Conservation (phyloP, 192 early-diverging fungal species). For the Podila horticola region DNA sequence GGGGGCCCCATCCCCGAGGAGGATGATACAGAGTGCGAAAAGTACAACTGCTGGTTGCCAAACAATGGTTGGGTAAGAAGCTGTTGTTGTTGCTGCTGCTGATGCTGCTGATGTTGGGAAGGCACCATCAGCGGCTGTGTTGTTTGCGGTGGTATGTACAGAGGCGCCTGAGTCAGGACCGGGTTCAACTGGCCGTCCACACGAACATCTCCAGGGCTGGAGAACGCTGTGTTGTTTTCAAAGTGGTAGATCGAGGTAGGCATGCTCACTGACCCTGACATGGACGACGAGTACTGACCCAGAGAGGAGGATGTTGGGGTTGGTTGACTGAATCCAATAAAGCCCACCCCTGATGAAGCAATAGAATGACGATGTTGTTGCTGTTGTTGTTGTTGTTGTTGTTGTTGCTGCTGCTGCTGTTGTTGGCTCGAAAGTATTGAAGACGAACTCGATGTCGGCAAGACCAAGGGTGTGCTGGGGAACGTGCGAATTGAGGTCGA, state of each 20-base stretch:
- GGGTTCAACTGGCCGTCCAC: not conserved
- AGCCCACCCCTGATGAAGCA: not conserved
- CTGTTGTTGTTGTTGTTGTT: no score
- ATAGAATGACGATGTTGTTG: not conserved
- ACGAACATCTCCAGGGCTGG: not conserved
- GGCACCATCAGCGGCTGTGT: not conserved
- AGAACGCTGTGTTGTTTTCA: no score
- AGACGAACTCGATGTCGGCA: not conserved
- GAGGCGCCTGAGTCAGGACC: not conserved
- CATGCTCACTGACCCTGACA: no score
- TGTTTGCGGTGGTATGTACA: not conserved
- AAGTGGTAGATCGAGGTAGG: no score
- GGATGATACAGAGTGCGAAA: not conserved
- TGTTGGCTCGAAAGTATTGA: not conserved
- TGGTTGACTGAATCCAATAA: not conserved
- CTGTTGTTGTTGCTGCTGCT: not conserved
- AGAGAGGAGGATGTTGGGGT: no score
- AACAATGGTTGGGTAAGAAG: not conserved
- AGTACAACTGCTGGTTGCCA: not conserved
- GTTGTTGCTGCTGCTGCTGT: conserved; percentile 4
- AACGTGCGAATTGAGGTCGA: not conserved
- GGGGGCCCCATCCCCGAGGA: not conserved
- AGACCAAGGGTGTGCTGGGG: conserved; percentile 1
- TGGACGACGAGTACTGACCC: no score
- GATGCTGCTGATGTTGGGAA: not conserved